Base-by-base conservation (phyloP, 176 grass and related monocot species). In the Triticum turgidum region DNA sequence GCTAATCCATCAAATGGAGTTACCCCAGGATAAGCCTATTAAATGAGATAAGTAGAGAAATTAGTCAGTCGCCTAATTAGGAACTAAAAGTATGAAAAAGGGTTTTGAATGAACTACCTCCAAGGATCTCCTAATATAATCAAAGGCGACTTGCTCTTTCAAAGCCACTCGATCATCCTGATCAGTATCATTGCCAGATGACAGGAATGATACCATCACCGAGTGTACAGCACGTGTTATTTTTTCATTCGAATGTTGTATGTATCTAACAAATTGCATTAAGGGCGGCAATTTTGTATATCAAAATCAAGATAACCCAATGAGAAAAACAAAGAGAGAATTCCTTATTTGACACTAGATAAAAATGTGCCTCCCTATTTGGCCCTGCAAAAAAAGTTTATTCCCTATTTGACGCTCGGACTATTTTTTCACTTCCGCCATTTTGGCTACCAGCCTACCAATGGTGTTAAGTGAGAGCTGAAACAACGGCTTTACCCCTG, bases 241-340 rank as follows among this genome's bases (percentile, higher is more conserved):
- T 88, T 96, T 98, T 72, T 98, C 90, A 85, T 98, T 98, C n/a
- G 93, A 84, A 83, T 98, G 93, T 0, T 98, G 96, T 86, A 94
- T 86, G 52, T 96, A 98, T 91, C 96, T 98, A 86, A 71, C 35
- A 70, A 74, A 13, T 80, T 81, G 12, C 69, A 73, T 61, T 94
- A 92, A 98, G 96, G 79, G 32, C 2, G 8, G 65, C 51, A 87
- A 13, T 62, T 76, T 80, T 74, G 54, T 13, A 45, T 45, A 67
- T 12, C 4, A 68, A 76, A 67, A 75, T 80, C n/a, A n/a, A 71
- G 51, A 80, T 67, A 71, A 22, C 6, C 10, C 63, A 24, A 62
- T 12, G 17, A 68, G 3, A 79, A 65, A 73, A 65, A 33, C 0
- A 66, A 45, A 45, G 11, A 45, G 51, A 54, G 51, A 54, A 54